Base-by-base conservation (phyloP, 345 rosid genomes). In the Iberis pinnata region DNA sequence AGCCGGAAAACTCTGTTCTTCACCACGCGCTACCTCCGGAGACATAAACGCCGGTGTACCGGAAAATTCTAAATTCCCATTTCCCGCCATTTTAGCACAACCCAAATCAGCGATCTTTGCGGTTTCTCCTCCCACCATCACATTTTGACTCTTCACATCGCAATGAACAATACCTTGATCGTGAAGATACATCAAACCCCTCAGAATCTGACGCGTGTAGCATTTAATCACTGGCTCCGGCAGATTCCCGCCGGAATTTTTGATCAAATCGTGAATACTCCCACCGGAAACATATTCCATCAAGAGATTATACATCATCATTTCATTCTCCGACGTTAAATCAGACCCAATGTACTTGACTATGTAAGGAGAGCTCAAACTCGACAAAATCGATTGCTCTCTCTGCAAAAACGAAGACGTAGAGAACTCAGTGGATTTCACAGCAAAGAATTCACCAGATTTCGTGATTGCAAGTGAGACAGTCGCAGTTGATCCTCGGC, bases 1-100 rank as follows among this genome's bases (percentile, higher is more conserved):
- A 46, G 95, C 95, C 6, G 78, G 69, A 45, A 72, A 78, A 19
- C 94, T 81, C 70, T 90, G 98, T 4, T 77, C 87, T 63, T 87
- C 92, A 12, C 90, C 84, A 1, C 96, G 76, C 0, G 92, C 94
- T 15, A 80, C 95, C 77, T 90, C 98, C 42, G 96, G 98, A 0
- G 98, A 68, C 98, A 90, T 90, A 58, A 82, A 90, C 63, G 78
- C 78, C 72, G 98, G 98, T 26, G 98, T 86, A 27, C 98, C 97
- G 47, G 88, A 72, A 63, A 86, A 67, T 12, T 47, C 67, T 18
- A 75, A 57, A 44, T 13, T 43, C 35, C 36, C 56, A 5, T 48
- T 39, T 24, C 26, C 53, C 17, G 44, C 61, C 17, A 70, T 27
- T 56, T 70, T 90, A 9, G 96, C 87, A 26, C 96, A 87, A 2